Base-by-base conservation (phyloP, 495 filamentous ascomycete species). In the Neurospora sp. region DNA sequence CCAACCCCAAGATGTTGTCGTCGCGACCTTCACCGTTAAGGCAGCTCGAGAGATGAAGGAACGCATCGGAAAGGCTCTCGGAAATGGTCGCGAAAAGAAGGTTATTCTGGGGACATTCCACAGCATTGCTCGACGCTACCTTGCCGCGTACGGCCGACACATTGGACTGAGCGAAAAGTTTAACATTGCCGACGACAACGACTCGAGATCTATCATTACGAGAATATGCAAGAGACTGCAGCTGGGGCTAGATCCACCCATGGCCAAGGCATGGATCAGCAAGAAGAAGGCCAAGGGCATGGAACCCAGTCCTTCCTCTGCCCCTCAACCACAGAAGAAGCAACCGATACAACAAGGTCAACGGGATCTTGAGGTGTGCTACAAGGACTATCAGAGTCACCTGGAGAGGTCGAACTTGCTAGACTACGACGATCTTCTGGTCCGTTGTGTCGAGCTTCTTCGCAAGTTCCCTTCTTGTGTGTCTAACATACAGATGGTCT, bases 1-100 rank as follows among this genome's bases (percentile, higher is more conserved):
- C 76, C 89, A 89, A 53, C 94, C 96, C 75, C 91, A 93, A 84
- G 96, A 98, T 85, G 89, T 99, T 78, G 90, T 99, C 61, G 96
- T 97, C 71, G 95, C 95, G 73, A 99, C 96, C 1, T 99, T 99
- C 79, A 99, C 96, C 3, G 93, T 97, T 79, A 99, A 98, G 80
- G 96, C 96, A 4, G 93, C 96, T 20, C 89, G 92, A 20, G 96
- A 99, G 82, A 99, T 99, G 96, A 93, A 93, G 73, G 89, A 93
- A 77, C 88, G 96, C 35, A 90, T 99, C 41, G 89, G 90, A 0
- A 89, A 88, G 73, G 85, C 96, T 14, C 85, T 98, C 22, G 94
- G 94, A 4, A 88, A 92, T 75, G 91, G 89, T 3, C 81, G 91
- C 38, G 93, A 95, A 81, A 90, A 86, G 65, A 91, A 90, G 75